Conservation (phyloP, 164 flowering plant species). For the Vitis labrusca region DNA sequence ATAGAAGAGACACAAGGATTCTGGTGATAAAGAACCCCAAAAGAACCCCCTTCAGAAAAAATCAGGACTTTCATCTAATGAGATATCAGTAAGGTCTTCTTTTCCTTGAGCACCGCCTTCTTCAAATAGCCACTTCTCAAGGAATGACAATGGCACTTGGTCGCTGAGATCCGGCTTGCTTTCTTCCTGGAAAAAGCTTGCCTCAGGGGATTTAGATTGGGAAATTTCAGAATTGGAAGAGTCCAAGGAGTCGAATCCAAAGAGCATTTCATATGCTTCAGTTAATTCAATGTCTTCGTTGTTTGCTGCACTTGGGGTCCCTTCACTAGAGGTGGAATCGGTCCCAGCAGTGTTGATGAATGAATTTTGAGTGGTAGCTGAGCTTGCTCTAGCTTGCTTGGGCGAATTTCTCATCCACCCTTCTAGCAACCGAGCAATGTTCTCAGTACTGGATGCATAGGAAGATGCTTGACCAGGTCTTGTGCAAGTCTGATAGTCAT, state of each 20-base stretch:
- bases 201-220: constrained; percentile 34
- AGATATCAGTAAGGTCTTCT: constrained; percentile 31
- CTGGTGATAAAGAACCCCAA: neutral
- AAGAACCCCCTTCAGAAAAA: constrained; percentile 29
- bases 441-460: constrained; percentile 71
- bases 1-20: neutral
- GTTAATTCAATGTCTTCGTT: constrained; percentile 27
- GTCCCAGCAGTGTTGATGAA: constrained; percentile 5
- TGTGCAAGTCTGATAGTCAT: neutral
- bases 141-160: constrained; percentile 39
- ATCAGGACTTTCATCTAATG: constrained; percentile 37
- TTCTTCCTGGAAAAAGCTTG: constrained; percentile 41
- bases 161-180: constrained; percentile 37
- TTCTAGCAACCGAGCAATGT: constrained; percentile 65
- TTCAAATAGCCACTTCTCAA: constrained; percentile 83
- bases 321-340: constrained; percentile 26
- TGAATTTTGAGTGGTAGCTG: constrained; percentile 26
- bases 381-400: constrained; percentile 19
- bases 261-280: constrained; percentile 41
- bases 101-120: constrained; percentile 39
- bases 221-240: constrained; percentile 49
- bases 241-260: constrained; percentile 53
- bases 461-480: constrained; percentile 16
- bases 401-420: constrained; percentile 50
- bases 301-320: constrained; percentile 10